Base-by-base conservation (phyloP, 164 flowering plant species). In the Warburgia ugandensis region DNA sequence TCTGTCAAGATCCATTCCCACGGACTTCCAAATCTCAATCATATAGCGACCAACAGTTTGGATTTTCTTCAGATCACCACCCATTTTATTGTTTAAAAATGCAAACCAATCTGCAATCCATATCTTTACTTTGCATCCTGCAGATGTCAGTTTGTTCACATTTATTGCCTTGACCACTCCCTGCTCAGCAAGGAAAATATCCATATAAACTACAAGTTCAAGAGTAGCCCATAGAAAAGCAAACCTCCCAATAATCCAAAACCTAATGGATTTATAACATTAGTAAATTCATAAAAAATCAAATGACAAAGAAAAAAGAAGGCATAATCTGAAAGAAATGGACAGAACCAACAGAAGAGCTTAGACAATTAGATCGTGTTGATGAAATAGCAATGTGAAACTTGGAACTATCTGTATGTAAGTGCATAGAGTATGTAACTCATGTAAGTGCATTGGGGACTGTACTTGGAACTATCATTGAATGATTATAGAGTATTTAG, bases 41-140 rank as follows among this genome's bases (percentile, higher is more conserved):
- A 91, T 28, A 60, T 87, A 91, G 22, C 59, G 58, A 11, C 98
- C 98, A 45, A 91, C 81, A 17, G 63, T 74, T 64, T 75, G 69
- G 26, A 87, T 91, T 59, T 91, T 91, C 63, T 83, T 78, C 72
- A 87, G 52, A 63, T 91, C 98, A 45, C 96, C 98, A 3, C 95
- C 98, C 96, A 91, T 83, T 68, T 91, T 91, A 51, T 83, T 85
- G 73, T 91, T 87, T 25, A 91, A 59, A 63, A 76, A 79, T 1
- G 96, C 98, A 77, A 91, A 91, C 95, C 98, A 91, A 75, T 91
- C 96, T n/a, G 96, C 96, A 69, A 91, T 68, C 98, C 96, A 87
- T 21, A 87, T 83, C 59, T 83, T 91, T 50, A 91, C 85, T 59
- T 47, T 75, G 74, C 96, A 85, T 2, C 96, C 96, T 37, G 84